A percentile compares a stretch with the other conserved stretches of the same genome.
Conservation (phyloP, 805 yeast species). For the Tetrapisispora arboricola region DNA sequence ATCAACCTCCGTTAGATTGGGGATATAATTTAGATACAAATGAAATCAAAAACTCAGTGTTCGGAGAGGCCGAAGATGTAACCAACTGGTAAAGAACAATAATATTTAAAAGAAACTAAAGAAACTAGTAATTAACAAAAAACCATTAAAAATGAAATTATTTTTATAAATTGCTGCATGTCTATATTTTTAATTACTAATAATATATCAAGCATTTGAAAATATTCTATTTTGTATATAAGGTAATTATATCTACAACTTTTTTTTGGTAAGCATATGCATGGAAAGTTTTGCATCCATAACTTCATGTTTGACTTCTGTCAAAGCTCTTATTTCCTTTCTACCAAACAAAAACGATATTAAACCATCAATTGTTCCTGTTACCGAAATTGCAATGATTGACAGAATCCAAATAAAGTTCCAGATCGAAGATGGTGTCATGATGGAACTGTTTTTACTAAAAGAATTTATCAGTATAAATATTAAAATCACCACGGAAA, state of each 20-base stretch:
- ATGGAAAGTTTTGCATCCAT: slow-evolving; percentile 18
- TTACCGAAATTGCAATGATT: slow-evolving; percentile 44
- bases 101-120: not conserved
- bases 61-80: slow-evolving; percentile 92
- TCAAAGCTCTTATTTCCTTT: slow-evolving; percentile 65
- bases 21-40: slow-evolving; percentile 36
- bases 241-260: not conserved
- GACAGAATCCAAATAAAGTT: slow-evolving; percentile 55
- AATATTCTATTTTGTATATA: not conserved
- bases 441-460: slow-evolving; percentile 50
- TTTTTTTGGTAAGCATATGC: not conserved
- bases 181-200: not conserved
- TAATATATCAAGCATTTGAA: not conserved
- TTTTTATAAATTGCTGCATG: not conserved
- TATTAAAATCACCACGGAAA: slow-evolving; percentile 42
- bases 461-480: slow-evolving; percentile 30
- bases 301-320: slow-evolving; percentile 67
- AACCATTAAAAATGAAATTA: too few relatives aligned
- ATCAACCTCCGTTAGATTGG: slow-evolving; percentile 31
- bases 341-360: slow-evolving; percentile 74
- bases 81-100: slow-evolving; percentile 63
- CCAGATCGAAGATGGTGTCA: slow-evolving; percentile 44
- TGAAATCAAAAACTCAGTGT: slow-evolving; percentile 49
- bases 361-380: slow-evolving; percentile 67
- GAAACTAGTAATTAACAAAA: not conserved